These are phyloP conservation scores for Clitopilus hobsonii DNA, from an alignment of 768 basidiomycete genomes.

Conservation along the genomic window DNA sequence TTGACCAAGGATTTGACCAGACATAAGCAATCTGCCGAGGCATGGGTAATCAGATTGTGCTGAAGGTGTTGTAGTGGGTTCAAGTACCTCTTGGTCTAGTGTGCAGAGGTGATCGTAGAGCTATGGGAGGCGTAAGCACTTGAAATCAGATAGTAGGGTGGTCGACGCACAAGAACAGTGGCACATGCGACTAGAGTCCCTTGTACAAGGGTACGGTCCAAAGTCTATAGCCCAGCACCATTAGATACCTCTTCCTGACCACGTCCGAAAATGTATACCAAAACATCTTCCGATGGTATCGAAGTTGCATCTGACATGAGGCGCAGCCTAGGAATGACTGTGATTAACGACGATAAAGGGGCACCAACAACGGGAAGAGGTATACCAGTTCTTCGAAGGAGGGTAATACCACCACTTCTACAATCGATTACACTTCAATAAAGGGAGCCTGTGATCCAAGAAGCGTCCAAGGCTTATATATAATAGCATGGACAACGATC, in stretches of 20 bases:
- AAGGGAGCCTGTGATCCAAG: background rate
- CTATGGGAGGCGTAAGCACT: slow-evolving; percentile 4
- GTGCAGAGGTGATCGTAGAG: slow-evolving; percentile 22
- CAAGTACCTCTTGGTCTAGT: slow-evolving; percentile 18
- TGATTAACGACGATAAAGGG: background rate
- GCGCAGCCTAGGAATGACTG: background rate
- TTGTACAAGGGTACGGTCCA: background rate
- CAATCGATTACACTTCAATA: background rate
- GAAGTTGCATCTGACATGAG: background rate
- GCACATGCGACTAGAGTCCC: background rate
- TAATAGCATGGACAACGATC: background rate
- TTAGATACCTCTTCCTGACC: too few species aligned
- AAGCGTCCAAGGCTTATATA: background rate
- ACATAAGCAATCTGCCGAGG: slow-evolving; percentile 17
- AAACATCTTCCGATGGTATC: background rate
- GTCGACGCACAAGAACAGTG: background rate
- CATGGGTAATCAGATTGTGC: background rate
- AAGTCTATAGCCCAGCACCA: background rate
- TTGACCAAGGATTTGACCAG: slow-evolving; percentile 17
- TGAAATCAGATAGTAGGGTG: background rate
- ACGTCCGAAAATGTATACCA: too few species aligned
- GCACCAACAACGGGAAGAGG: background rate
- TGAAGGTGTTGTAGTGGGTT: background rate
- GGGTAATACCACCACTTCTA: background rate
- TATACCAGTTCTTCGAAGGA: background rate